These are phyloP conservation scores for Bruguiera hainesii DNA, from an alignment of 441 rosid species.

Conservation along the genomic window DNA sequence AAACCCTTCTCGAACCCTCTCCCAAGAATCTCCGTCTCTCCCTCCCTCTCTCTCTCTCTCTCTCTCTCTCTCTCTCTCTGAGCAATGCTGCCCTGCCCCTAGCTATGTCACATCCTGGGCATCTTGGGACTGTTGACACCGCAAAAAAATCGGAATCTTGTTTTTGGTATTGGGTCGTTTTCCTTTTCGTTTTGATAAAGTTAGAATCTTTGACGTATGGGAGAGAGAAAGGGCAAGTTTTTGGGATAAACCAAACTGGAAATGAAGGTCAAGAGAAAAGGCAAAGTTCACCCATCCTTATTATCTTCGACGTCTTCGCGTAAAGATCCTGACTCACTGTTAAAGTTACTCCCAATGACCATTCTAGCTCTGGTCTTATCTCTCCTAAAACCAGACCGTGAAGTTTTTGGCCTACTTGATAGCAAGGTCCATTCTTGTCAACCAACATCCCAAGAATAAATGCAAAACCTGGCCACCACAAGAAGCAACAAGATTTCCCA, in stretches of 20 bases:
- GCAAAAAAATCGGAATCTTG: too few species aligned
- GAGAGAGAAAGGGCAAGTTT: neutral
- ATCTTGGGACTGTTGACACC: too few species aligned
- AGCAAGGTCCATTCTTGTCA: slow-evolving; percentile 37
- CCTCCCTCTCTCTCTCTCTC: too few species aligned
- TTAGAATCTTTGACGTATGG: neutral
- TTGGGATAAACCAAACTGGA: neutral
- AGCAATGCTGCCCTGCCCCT: too few species aligned
- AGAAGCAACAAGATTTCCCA: slow-evolving; percentile 8
- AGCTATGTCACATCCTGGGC: too few species aligned
- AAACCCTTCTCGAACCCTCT: too few species aligned
- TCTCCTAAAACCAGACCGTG: slow-evolving; percentile 55
- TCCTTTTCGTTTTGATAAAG: neutral
- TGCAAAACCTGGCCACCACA: neutral
- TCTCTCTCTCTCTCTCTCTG: too few species aligned
- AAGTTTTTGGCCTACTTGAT: slow-evolving; percentile 67
- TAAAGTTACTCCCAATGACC: slow-evolving; percentile 57
- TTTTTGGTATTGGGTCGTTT: too few species aligned
- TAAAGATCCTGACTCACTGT: slow-evolving; percentile 38
- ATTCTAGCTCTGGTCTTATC: slow-evolving; percentile 45
- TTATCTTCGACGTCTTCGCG: slow-evolving; percentile 14
- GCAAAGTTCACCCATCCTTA: slow-evolving; percentile 58
- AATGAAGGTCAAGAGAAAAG: slow-evolving; percentile 66
- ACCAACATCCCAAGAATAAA: slow-evolving; percentile 30
- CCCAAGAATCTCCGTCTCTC: too few species aligned